Evolutionary conservation across 2,329 filamentous ascomycete species (phyloP).

Genomic region (Nakataea oryzae): DNA sequence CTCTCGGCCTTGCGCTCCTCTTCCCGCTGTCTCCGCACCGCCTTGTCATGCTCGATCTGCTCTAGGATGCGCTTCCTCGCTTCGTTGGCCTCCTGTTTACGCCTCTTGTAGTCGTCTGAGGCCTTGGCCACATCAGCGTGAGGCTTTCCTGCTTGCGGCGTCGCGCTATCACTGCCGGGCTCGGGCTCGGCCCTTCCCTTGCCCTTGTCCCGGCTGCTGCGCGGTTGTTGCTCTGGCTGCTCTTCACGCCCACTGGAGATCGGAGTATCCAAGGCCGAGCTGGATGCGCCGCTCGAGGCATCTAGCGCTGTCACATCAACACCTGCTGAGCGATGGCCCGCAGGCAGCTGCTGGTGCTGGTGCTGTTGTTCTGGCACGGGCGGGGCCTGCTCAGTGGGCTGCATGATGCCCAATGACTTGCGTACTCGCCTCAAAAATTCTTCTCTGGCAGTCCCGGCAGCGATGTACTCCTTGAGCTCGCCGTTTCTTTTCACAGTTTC

Average conservation of each 20-base stretch:
- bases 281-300: background rate
- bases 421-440: constrained; percentile 52
- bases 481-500: constrained; percentile 44
- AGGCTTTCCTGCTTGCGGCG: constrained; percentile 15
- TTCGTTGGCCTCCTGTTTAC: constrained; percentile 53
- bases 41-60: constrained; percentile 68
- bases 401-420: background rate
- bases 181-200: constrained; percentile 23
- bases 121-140: constrained; percentile 30
- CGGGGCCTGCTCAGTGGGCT: background rate
- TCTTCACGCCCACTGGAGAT: constrained; percentile 11
- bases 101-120: constrained; percentile 47
- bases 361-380: background rate
- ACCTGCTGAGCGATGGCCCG: constrained; percentile 2
- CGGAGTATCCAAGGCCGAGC: constrained; percentile 4
- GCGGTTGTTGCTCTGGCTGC: constrained; percentile 8
- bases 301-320: background rate
- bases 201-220: constrained; percentile 23
- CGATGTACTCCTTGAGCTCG: constrained; percentile 66
- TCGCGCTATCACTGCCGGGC: background rate
- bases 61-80: constrained; percentile 63
- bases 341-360: background rate
- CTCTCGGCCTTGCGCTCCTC: constrained; percentile 35
- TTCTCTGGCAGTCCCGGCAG: constrained; percentile 50
- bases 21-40: constrained; percentile 49